Conservation (phyloP, 129 eudicot species). For the Ambrosia trifida region DNA sequence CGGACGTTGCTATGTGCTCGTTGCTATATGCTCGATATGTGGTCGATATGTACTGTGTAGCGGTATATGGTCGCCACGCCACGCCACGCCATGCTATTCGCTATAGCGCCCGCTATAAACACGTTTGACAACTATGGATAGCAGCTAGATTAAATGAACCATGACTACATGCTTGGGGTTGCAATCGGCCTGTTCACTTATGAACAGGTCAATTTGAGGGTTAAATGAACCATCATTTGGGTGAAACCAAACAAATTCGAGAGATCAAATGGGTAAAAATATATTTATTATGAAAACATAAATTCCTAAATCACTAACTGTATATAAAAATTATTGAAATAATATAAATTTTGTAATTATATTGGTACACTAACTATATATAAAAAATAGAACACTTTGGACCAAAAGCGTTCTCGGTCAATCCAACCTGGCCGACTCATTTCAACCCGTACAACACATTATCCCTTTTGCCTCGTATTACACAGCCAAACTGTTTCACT, state of each 20-base stretch:
- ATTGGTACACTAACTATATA: background rate
- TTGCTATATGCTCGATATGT: no score
- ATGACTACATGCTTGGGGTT: conserved; percentile 1
- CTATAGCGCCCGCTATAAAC: no score
- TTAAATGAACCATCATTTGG: background rate
- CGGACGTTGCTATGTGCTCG: no score
- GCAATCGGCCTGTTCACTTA: background rate
- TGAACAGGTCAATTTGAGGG: background rate
- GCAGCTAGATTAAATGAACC: background rate
- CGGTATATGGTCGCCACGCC: no score
- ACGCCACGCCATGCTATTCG: no score
- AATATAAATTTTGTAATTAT: background rate
- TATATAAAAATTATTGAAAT: background rate
- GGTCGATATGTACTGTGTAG: no score
- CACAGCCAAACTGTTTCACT: no score
- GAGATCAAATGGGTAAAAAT: background rate
- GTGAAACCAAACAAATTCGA: no score
- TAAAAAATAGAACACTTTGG: background rate
- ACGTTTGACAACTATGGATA: background rate
- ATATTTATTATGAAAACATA: background rate
- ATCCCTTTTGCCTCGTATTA: no score
- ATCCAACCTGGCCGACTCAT: no score
- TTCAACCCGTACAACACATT: no score
- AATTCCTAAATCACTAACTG: background rate
- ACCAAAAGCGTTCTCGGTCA: no score